phyloP scores from a whole-genome alignment of 179 eudicot species.

The Patellifolia procumbens region DNA sequence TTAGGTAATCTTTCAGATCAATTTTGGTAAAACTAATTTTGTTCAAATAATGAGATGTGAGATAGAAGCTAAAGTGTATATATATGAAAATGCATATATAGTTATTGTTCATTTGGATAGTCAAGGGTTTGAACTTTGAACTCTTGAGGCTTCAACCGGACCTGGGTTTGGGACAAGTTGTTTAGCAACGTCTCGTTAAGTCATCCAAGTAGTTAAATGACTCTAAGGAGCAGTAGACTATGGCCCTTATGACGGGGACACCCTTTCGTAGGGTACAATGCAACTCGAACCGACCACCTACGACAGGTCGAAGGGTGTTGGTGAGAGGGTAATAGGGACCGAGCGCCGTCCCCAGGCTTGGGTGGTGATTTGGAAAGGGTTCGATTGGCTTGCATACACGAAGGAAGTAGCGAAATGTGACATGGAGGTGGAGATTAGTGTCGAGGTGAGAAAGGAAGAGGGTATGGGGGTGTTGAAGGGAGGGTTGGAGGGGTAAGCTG shows the following conservation, averaged over 20 bases:
- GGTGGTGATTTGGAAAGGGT: slow-evolving; percentile 50
- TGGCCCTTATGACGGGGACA: slow-evolving; percentile 49
- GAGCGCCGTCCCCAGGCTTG: slow-evolving; percentile 53
- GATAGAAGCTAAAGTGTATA: no score
- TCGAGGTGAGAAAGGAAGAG: slow-evolving; percentile 75
- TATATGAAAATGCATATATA: no score
- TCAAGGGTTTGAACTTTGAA: no score
- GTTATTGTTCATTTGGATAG: no score
- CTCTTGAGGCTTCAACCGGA: slow-evolving; percentile 23
- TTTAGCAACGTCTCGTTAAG: slow-evolving; percentile 35
- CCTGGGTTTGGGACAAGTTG: slow-evolving; percentile 50
- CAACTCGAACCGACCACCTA: slow-evolving; percentile 47
- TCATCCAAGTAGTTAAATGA: slow-evolving; percentile 45
- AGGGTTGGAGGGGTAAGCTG: slow-evolving; percentile 49
- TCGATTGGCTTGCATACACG: slow-evolving; percentile 35
- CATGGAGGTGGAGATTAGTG: slow-evolving; percentile 64
- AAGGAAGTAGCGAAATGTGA: slow-evolving; percentile 67
- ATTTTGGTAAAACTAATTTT: no score
- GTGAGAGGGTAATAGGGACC: slow-evolving; percentile 51
- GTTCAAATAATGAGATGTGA: no score
- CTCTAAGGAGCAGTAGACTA: slow-evolving; percentile 41
- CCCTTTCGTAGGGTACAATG: slow-evolving; percentile 39
- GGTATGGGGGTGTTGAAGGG: slow-evolving; percentile 42
- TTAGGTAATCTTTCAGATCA: no score
- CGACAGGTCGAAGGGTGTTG: slow-evolving; percentile 39